Conservation (phyloP, 202 grass and related monocot species). For the Carex arenaria region DNA sequence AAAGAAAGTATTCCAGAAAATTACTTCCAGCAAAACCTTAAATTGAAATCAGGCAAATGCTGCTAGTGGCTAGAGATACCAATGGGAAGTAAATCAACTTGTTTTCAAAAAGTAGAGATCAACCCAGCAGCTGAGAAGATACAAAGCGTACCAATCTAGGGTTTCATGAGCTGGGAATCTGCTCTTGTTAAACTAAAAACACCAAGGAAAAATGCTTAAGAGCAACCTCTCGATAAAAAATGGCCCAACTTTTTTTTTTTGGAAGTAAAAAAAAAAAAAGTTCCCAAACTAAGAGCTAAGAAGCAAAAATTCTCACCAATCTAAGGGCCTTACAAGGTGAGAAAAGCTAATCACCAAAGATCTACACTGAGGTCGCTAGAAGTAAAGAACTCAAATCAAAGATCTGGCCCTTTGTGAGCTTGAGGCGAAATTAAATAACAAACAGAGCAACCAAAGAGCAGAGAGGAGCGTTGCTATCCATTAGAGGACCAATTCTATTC, state of each 20-base stretch:
- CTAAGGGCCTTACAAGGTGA: neutral
- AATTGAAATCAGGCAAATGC: slow-evolving; percentile 6
- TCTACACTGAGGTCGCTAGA: neutral
- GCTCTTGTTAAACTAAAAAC: neutral
- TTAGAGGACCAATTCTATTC: slow-evolving; percentile 23
- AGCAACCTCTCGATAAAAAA: neutral
- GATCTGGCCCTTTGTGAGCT: neutral
- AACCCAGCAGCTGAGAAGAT: neutral
- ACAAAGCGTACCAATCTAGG: neutral
- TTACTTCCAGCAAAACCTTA: neutral
- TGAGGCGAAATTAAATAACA: neutral
- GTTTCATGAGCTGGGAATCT: neutral
- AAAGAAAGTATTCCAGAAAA: neutral
- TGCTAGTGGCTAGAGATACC: neutral
- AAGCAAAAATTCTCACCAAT: slow-evolving; percentile 17
- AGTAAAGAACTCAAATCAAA: neutral
- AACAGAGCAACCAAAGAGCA: slow-evolving; percentile 6
- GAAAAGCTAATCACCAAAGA: slow-evolving; percentile 14
- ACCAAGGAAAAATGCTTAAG: neutral
- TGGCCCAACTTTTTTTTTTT: neutral
- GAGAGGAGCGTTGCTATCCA: neutral
- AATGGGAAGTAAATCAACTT: neutral
- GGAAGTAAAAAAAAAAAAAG: slow-evolving; percentile 13
- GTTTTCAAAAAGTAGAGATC: neutral
- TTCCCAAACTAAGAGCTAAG: neutral